A percentile compares a stretch with the other conserved stretches of the same genome.
Evolutionary conservation across 495 filamentous ascomycete genomes (phyloP).

Genomic region (Beverwykella pulmonaria): DNA sequence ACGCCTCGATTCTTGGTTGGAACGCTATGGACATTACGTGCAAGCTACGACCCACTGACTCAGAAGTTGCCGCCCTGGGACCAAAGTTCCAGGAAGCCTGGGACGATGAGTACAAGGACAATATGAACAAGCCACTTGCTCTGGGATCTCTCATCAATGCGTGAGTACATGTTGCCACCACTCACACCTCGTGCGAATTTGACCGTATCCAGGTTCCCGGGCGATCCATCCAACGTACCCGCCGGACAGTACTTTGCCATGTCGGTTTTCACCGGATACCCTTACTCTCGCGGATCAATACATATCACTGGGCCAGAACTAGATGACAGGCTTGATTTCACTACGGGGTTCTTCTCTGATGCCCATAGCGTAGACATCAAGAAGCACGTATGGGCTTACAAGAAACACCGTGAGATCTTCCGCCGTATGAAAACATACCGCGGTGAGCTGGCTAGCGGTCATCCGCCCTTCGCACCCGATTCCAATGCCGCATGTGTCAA

Average conservation of each 20-base stretch:
- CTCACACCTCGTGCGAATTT: neutral
- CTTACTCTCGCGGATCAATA: constrained; percentile 59
- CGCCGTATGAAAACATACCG: constrained; percentile 56
- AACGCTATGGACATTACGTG: constrained; percentile 52
- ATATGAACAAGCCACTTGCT: constrained; percentile 30
- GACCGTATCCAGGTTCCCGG: constrained; percentile 40
- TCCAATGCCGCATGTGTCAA: constrained; percentile 49
- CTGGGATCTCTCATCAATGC: constrained; percentile 20
- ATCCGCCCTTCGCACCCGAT: constrained; percentile 55
- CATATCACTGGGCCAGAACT: constrained; percentile 53
- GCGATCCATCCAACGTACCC: constrained; percentile 36
- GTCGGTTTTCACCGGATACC: constrained; percentile 52
- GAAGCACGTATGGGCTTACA: constrained; percentile 50
- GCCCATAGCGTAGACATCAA: constrained; percentile 42
- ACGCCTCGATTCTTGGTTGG: constrained; percentile 49
- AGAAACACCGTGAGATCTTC: constrained; percentile 52
- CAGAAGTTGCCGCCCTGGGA: constrained; percentile 35
- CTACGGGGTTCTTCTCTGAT: constrained; percentile 46
- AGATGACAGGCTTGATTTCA: constrained; percentile 44
- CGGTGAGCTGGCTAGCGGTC: constrained; percentile 54
- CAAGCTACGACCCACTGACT: constrained; percentile 34
- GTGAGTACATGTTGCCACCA: constrained; percentile 10
- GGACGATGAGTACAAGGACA: constrained; percentile 30
- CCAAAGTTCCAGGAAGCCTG: constrained; percentile 33
- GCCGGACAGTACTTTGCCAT: constrained; percentile 48